These are phyloP conservation scores for Dunaliella primolecta DNA, from an alignment of 139 green algal species.

Conservation along the genomic window DNA sequence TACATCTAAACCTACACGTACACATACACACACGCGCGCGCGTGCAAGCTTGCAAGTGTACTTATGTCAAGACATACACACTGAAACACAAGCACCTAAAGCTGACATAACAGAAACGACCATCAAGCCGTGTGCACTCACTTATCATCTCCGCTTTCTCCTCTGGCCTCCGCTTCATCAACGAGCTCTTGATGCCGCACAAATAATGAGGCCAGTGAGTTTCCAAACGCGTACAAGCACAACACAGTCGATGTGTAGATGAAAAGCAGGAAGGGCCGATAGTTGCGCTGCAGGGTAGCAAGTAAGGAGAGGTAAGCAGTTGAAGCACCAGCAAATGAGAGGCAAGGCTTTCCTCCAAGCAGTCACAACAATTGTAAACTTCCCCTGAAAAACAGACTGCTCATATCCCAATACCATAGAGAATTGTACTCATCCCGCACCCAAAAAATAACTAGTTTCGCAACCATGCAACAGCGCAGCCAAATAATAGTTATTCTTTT, in stretches of 20 bases:
- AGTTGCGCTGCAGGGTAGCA: constrained; percentile 84
- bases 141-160: constrained; percentile 26
- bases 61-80: too few relatives aligned
- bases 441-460: not conserved
- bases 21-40: not conserved
- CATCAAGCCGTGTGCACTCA: too few relatives aligned
- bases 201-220: constrained; percentile 64
- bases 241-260: constrained; percentile 79
- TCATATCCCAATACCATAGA: too few relatives aligned
- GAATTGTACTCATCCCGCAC: not conserved
- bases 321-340: not conserved
- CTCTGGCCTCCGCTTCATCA: constrained; percentile 11
- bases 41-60: not conserved
- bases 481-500: too few relatives aligned
- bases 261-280: constrained; percentile 95
- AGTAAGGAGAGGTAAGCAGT: not conserved
- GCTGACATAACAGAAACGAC: too few relatives aligned
- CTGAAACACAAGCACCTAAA: too few relatives aligned
- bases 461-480: not conserved
- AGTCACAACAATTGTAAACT: too few relatives aligned
- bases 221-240: constrained; percentile 77
- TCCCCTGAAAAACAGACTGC: too few relatives aligned
- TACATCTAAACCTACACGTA: too few relatives aligned
- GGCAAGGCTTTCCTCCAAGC: too few relatives aligned
- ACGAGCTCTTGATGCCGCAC: constrained; percentile 50